These are phyloP conservation scores for Blastomyces emzantsi DNA, from an alignment of 2,329 filamentous ascomycete genomes.

Conservation along the genomic window DNA sequence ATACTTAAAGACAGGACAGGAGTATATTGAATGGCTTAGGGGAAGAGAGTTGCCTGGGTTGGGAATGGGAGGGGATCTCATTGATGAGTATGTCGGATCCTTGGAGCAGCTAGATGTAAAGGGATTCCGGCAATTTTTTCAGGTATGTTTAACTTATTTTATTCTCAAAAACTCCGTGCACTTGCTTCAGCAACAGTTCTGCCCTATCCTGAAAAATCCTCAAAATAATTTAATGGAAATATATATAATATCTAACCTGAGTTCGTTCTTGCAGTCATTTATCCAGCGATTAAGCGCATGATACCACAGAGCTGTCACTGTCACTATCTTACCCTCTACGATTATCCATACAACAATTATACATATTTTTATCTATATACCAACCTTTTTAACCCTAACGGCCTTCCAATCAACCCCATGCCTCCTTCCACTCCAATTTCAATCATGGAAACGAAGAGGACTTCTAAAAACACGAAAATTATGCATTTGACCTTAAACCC, in stretches of 20 bases:
- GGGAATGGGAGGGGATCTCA: conserved; percentile 40
- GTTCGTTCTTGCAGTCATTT: conserved; percentile 26
- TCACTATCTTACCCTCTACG: not conserved
- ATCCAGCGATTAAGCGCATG: conserved; percentile 39
- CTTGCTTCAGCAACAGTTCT: not conserved
- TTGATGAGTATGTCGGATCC: conserved; percentile 40
- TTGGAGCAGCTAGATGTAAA: conserved; percentile 38
- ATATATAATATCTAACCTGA: conserved; percentile 7
- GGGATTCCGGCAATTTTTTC: conserved; percentile 42
- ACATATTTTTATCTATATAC: not conserved
- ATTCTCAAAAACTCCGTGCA: not conserved
- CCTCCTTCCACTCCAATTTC: not conserved
- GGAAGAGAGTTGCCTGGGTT: conserved; percentile 38
- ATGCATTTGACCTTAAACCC: not conserved
- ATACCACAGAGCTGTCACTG: conserved; percentile 17
- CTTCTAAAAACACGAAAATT: not conserved
- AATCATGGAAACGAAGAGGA: not conserved
- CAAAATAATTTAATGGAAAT: not conserved
- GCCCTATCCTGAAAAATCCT: not conserved
- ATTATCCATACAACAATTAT: conserved; percentile 1
- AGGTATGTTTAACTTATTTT: conserved; percentile 25
- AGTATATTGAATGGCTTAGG: conserved; percentile 54
- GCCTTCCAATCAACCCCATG: not conserved
- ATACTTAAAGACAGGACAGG: conserved; percentile 77
- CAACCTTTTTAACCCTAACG: not conserved